Conservation (phyloP, 441 rosid genomes). For the Populus trichocarpa region DNA sequence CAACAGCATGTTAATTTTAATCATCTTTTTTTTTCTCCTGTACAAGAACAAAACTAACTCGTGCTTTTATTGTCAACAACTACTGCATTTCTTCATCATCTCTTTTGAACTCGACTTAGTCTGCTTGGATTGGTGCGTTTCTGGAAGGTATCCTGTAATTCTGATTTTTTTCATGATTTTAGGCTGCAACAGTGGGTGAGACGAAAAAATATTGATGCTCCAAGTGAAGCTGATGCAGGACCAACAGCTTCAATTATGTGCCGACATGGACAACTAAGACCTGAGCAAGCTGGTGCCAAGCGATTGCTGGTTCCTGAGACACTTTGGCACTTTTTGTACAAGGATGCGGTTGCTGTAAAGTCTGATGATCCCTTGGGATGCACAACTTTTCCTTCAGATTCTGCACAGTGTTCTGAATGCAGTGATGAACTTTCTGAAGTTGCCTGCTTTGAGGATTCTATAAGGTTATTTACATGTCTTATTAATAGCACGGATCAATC, state of each 20-base stretch:
- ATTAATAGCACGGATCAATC: no score
- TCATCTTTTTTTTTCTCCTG: neutral
- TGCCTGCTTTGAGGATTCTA: conserved; percentile 83
- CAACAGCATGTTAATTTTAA: neutral
- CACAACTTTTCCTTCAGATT: conserved; percentile 56
- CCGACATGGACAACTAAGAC: conserved; percentile 76
- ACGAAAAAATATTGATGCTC: conserved; percentile 90
- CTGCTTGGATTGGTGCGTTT: neutral
- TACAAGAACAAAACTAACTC: neutral
- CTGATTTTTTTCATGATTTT: conserved; percentile 12
- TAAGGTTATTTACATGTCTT: conserved; percentile 45
- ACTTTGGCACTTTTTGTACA: conserved; percentile 84
- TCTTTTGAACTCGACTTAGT: neutral
- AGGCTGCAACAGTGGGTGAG: conserved; percentile 99
- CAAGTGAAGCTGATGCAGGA: conserved; percentile 92
- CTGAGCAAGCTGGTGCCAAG: conserved; percentile 96
- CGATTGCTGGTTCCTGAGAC: conserved; percentile 78
- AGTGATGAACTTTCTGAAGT: conserved; percentile 81
- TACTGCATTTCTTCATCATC: neutral
- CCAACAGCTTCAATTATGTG: conserved; percentile 79
- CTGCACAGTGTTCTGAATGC: conserved; percentile 69
- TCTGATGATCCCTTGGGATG: conserved; percentile 62
- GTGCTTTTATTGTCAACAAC: neutral
- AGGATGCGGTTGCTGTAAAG: conserved; percentile 66
- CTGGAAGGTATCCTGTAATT: conserved; percentile 1